Percentiles rank a stretch among this genome's conserved stretches.
phyloP scores from a whole-genome alignment of 2,329 filamentous ascomycete genomes.

The Aulographum hederae region DNA sequence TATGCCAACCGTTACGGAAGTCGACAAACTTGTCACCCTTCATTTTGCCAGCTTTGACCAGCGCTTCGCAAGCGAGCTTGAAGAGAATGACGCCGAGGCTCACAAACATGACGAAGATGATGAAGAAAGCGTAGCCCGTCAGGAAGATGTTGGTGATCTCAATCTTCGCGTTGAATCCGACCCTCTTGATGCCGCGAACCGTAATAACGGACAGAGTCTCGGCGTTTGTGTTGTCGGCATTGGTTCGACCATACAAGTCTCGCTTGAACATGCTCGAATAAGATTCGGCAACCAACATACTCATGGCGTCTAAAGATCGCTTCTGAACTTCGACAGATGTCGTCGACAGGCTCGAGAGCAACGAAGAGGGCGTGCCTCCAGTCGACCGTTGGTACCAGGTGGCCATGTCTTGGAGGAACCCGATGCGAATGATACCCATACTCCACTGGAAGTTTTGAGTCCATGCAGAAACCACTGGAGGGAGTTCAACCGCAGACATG shows the following conservation, averaged over 20 bases:
- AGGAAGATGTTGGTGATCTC: conserved; percentile 87
- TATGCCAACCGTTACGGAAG: conserved; percentile 87
- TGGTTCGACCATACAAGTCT: too few species aligned
- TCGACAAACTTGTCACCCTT: conserved; percentile 75
- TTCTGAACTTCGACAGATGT: conserved; percentile 76
- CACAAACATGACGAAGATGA: conserved; percentile 62
- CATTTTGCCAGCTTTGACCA: conserved; percentile 59
- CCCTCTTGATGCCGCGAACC: conserved; percentile 72
- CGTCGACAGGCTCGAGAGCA: conserved; percentile 54
- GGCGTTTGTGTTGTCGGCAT: conserved; percentile 13
- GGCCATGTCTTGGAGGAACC: conserved; percentile 74
- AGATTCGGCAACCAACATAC: conserved; percentile 10
- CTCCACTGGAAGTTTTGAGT: conserved; percentile 98
- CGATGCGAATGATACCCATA: conserved; percentile 80
- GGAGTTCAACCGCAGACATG: conserved; percentile 61
- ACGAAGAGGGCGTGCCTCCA: conserved; percentile 63
- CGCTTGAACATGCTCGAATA: conserved; percentile 12
- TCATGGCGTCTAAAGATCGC: conserved; percentile 28
- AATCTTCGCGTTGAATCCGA: conserved; percentile 69
- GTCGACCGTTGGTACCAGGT: conserved; percentile 95
- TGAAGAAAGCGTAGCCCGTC: conserved; percentile 78
- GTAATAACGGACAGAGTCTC: conserved; percentile 11
- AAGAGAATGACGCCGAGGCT: conserved; percentile 56
- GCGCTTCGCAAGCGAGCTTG: conserved; percentile 64
- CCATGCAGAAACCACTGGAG: conserved; percentile 81